Percentiles rank a stretch among this genome's conserved stretches.
phyloP scores from a whole-genome alignment of 2,329 filamentous ascomycete genomes.

The Stagonosporopsis rhizophila region DNA sequence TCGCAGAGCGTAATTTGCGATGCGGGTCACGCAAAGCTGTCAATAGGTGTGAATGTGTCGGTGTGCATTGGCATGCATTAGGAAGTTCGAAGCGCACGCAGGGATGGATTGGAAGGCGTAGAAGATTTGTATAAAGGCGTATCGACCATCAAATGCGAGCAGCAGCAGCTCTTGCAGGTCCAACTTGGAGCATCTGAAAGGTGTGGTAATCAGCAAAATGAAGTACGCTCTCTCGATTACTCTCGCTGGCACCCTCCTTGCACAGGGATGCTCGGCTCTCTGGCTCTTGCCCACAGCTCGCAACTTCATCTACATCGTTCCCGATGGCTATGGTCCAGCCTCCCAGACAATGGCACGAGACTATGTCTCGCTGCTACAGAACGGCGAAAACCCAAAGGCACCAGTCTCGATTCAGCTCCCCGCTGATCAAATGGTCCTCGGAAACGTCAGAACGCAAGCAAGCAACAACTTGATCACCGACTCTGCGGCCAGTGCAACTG shows the following conservation, averaged over 20 bases:
- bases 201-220: slow-evolving; percentile 11
- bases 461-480: slow-evolving; percentile 51
- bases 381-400: slow-evolving; percentile 25
- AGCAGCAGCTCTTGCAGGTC: neutral
- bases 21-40: neutral
- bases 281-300: slow-evolving; percentile 25
- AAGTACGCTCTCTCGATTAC: slow-evolving; percentile 18
- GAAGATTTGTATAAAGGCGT: neutral
- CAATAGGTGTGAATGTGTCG: neutral
- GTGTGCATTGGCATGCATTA: slow-evolving; percentile 3
- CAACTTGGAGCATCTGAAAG: neutral
- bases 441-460: slow-evolving; percentile 30
- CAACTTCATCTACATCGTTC: slow-evolving; percentile 37
- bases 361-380: slow-evolving; percentile 29
- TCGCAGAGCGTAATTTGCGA: slow-evolving; percentile 1
- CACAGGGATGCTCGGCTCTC: slow-evolving; percentile 17
- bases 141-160: neutral
- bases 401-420: slow-evolving; percentile 28
- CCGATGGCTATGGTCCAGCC: slow-evolving; percentile 34
- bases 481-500: slow-evolving; percentile 52
- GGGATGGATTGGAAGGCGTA: neutral
- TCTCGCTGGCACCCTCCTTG: slow-evolving; percentile 15
- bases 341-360: slow-evolving; percentile 35
- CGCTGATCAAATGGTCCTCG: slow-evolving; percentile 31
- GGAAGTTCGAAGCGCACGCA: neutral